phyloP scores from a whole-genome alignment of 768 basidiomycete genomes.

The Lentinula lateritia region DNA sequence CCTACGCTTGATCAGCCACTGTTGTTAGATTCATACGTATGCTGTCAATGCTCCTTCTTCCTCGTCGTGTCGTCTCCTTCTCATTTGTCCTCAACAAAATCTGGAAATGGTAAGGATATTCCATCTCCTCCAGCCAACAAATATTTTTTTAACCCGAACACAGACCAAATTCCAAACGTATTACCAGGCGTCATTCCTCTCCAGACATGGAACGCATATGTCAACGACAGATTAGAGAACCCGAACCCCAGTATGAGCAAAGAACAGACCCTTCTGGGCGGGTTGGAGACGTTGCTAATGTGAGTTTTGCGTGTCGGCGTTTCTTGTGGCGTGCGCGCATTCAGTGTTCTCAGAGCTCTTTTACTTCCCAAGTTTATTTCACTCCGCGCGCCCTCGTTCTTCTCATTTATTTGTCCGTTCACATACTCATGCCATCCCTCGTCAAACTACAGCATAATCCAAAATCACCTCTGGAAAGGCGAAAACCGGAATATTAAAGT shows the following conservation, averaged over 20 bases:
- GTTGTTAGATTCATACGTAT: conserved; percentile 66
- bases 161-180: background rate
- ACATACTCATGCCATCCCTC: conserved; percentile 1
- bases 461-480: conserved; percentile 72
- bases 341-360: background rate
- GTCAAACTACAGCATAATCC: conserved; percentile 47
- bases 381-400: background rate
- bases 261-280: background rate
- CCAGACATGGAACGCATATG: conserved; percentile 50
- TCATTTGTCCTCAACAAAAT: conserved; percentile 29
- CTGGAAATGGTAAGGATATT: too few relatives aligned
- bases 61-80: conserved; percentile 43
- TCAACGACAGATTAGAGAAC: conserved; percentile 52
- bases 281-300: background rate
- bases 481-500: conserved; percentile 56
- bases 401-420: conserved; percentile 2
- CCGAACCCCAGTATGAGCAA: conserved; percentile 25
- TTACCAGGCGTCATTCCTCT: conserved; percentile 65
- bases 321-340: background rate
- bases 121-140: too few relatives aligned
- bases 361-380: conserved; percentile 36
- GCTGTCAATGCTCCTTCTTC: conserved; percentile 79
- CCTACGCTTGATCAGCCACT: background rate
- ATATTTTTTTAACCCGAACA: background rate
- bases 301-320: background rate